These are phyloP conservation scores for Eimeria praecox DNA, from an alignment of 169 alveolate genomes.

Conservation along the genomic window DNA sequence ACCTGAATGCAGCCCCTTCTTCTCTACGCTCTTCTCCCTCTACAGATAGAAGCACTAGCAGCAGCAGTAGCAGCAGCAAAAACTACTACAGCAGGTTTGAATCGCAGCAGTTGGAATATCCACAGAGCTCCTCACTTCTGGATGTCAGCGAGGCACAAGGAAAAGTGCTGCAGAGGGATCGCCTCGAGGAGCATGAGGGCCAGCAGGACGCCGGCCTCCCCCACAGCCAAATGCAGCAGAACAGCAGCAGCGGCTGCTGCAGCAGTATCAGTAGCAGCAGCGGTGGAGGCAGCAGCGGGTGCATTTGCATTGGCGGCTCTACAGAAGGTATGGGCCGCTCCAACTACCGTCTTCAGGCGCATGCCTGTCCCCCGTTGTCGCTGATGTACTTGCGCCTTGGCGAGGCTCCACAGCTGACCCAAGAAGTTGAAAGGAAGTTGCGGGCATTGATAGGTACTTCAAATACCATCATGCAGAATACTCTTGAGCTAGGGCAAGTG, in stretches of 20 bases:
- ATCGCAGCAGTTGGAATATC: not conserved
- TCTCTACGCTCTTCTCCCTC: constrained; percentile 24
- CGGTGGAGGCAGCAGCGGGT: not conserved
- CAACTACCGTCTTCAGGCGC: constrained; percentile 45
- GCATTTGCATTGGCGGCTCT: constrained; percentile 23
- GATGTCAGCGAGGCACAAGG: not conserved
- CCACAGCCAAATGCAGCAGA: not conserved
- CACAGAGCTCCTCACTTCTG: not conserved
- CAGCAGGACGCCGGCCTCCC: constrained; percentile 3
- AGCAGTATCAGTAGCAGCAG: constrained; percentile 16
- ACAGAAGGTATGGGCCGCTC: not conserved
- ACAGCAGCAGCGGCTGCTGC: constrained; percentile 41
- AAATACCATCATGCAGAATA: not conserved
- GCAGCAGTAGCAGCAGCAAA: constrained; percentile 12
- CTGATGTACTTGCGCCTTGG: constrained; percentile 41
- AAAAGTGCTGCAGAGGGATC: not conserved
- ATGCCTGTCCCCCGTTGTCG: constrained; percentile 54
- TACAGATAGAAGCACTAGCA: constrained; percentile 31
- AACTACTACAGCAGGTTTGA: not conserved
- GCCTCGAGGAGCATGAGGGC: not conserved
- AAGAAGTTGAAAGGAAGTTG: constrained; percentile 55
- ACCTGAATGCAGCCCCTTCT: not conserved
- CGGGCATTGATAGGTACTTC: constrained; percentile 58
- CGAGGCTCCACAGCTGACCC: constrained; percentile 52
- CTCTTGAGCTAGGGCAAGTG: not conserved